These are phyloP conservation scores for Pyrus betulifolia DNA, from an alignment of 306 rosid genomes.

Conservation along the genomic window DNA sequence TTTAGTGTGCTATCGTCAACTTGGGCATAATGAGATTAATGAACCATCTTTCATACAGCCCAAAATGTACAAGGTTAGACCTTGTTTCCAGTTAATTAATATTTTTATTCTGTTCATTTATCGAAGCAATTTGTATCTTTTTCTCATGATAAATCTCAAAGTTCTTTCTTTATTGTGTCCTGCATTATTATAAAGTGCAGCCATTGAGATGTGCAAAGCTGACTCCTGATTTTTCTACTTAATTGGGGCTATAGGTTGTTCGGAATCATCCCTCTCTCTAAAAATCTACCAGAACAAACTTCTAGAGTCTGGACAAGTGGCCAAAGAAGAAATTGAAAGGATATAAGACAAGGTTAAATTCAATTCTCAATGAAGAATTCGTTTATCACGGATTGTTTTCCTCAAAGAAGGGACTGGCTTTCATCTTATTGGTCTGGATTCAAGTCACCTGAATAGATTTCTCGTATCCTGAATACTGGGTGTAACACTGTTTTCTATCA, in stretches of 20 bases:
- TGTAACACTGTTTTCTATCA: constrained; percentile 23
- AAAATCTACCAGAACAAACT: constrained; percentile 77
- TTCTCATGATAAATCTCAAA: neutral
- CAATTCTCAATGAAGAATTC: constrained; percentile 82
- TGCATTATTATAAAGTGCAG: neutral
- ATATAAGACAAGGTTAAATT: constrained; percentile 60
- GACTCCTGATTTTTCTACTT: constrained; percentile 14
- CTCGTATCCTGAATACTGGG: constrained; percentile 92
- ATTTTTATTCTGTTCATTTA: too few relatives aligned
- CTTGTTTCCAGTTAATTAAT: neutral
- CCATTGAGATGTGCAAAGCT: constrained; percentile 8
- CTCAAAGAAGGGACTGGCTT: constrained; percentile 94
- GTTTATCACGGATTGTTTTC: constrained; percentile 85
- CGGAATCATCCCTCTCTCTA: constrained; percentile 80
- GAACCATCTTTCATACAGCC: constrained; percentile 98
- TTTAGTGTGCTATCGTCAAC: constrained; percentile 84
- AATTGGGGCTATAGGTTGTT: constrained; percentile 45
- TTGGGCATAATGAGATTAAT: constrained; percentile 97
- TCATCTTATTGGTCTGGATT: constrained; percentile 93
- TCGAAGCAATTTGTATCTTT: neutral
- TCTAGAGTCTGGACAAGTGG: constrained; percentile 65
- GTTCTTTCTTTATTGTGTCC: neutral
- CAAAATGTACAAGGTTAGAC: constrained; percentile 86
- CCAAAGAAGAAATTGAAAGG: neutral
- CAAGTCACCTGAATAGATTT: constrained; percentile 92